Conservation (phyloP, 495 filamentous ascomycete species). For the Aspergillus ostianus region DNA sequence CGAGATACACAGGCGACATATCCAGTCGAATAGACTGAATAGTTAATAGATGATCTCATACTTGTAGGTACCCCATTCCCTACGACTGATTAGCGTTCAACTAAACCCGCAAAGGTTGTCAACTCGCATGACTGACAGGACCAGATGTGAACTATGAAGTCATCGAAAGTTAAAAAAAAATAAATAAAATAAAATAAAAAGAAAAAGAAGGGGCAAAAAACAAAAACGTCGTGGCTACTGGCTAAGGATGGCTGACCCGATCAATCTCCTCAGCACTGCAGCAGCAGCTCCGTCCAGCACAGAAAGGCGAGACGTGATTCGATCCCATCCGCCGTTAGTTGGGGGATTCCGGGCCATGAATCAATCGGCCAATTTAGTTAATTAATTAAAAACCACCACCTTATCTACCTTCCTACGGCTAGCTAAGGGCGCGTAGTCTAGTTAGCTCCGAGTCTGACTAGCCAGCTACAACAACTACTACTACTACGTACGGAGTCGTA, state of each 20-base stretch:
- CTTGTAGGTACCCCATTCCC: not conserved
- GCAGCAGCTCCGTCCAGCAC: not conserved
- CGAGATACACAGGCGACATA: not conserved
- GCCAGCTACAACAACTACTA: not conserved
- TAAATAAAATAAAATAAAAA: not conserved
- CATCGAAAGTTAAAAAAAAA: not conserved
- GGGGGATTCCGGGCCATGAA: not conserved
- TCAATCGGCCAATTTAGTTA: not conserved
- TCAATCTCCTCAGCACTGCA: not conserved
- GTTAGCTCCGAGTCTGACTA: not conserved
- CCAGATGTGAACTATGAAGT: not conserved
- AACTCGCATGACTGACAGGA: not conserved
- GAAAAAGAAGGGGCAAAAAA: not conserved
- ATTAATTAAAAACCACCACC: not conserved
- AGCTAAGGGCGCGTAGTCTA: no score
- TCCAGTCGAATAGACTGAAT: not conserved
- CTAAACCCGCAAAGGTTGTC: not conserved
- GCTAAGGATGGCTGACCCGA: not conserved
- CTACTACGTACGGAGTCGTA: not conserved
- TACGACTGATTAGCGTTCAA: not conserved
- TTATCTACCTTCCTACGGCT: not conserved
- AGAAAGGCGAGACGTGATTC: not conserved
- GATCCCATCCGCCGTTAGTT: not conserved
- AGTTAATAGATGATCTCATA: not conserved
- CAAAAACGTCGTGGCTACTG: not conserved